Evolutionary conservation across 306 rosid genomes (phyloP).

Genomic region (Malus orientalis): DNA sequence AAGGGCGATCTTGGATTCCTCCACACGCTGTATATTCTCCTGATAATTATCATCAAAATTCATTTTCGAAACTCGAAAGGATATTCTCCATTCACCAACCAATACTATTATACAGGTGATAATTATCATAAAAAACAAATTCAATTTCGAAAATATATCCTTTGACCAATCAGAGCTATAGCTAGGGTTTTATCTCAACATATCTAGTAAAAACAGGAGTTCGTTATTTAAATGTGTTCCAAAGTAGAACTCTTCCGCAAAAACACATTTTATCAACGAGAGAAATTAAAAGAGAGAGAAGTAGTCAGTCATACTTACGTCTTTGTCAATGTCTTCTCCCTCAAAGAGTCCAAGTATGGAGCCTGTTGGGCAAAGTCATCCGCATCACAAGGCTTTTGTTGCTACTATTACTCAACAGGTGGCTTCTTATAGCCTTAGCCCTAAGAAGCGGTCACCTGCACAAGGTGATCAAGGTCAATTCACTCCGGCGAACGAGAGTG

Average conservation of each 20-base stretch:
- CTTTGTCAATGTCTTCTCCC: constrained; percentile 3
- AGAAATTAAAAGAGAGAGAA: not conserved
- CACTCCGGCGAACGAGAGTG: not conserved
- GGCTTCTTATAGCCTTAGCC: not conserved
- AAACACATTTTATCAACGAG: not conserved
- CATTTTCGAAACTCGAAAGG: not conserved
- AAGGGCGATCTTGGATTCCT: too few species aligned
- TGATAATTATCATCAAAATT: not conserved
- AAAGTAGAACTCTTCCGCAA: not conserved
- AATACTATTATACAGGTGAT: not conserved
- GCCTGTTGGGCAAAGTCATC: not conserved
- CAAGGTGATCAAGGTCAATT: not conserved
- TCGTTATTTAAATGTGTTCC: not conserved
- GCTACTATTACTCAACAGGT: not conserved
- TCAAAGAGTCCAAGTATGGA: constrained; percentile 14
- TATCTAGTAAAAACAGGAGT: not conserved
- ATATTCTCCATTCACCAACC: too few species aligned
- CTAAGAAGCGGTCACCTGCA: not conserved
- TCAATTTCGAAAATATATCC: not conserved
- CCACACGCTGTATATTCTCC: too few species aligned
- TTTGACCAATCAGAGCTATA: not conserved
- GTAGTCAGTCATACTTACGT: not conserved
- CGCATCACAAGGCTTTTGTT: constrained; percentile 4
- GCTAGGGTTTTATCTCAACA: not conserved
- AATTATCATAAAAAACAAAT: not conserved